Conservation (phyloP, 2,329 filamentous ascomycete species). For the Paramyrothecium sp. region DNA sequence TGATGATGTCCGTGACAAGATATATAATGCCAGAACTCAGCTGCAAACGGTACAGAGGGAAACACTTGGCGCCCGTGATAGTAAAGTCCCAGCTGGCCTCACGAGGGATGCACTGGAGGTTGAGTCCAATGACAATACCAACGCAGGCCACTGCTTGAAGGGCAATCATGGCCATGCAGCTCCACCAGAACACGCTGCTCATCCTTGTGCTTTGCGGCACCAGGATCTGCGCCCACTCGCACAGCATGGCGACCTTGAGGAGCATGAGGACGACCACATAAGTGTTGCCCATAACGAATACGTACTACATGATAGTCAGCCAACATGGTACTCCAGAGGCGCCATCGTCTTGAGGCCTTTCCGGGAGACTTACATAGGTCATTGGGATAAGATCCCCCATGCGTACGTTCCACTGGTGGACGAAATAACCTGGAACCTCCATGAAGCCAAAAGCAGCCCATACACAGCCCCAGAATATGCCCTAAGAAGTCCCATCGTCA, state of each 20-base stretch:
- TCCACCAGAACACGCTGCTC: conserved; percentile 32
- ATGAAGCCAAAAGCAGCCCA: conserved; percentile 22
- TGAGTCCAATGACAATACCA: too few species aligned
- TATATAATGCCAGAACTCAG: too few species aligned
- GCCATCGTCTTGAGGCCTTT: not conserved
- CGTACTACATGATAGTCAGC: conserved; percentile 16
- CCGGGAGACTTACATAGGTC: conserved; percentile 19
- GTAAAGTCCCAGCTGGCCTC: too few species aligned
- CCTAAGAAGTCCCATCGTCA: too few species aligned
- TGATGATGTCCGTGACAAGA: too few species aligned
- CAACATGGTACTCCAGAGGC: not conserved
- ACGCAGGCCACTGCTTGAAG: too few species aligned
- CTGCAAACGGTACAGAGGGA: too few species aligned
- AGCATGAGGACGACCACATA: conserved; percentile 35
- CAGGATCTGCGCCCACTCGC: conserved; percentile 41
- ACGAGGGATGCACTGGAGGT: too few species aligned
- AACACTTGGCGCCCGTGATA: too few species aligned
- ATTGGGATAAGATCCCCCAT: conserved; percentile 22
- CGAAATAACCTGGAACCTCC: conserved; percentile 29
- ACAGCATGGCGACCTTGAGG: conserved; percentile 38
- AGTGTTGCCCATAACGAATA: conserved; percentile 30
- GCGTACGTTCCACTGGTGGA: conserved; percentile 31
- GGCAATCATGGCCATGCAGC: conserved; percentile 22
- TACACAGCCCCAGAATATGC: too few species aligned
- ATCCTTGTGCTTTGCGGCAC: conserved; percentile 16